A percentile compares a stretch with the other conserved stretches of the same genome.
Conservation (phyloP, 2,329 filamentous ascomycete species). For the Fusarium tuaranense region DNA sequence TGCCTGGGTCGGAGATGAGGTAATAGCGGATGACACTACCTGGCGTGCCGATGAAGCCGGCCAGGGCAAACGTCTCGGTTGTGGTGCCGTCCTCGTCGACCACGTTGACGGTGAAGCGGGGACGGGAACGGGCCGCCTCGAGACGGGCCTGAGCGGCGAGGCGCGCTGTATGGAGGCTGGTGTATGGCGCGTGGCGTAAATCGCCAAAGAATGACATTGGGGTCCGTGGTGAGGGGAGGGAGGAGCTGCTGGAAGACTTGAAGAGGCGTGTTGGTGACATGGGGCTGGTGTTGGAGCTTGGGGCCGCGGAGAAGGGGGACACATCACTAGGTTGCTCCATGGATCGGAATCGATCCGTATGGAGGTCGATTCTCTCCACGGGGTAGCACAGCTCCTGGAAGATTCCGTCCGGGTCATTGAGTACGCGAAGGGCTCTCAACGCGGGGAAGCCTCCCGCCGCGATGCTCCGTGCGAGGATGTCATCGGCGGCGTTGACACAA, state of each 20-base stretch:
- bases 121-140: constrained; percentile 65
- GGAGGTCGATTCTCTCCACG: constrained; percentile 63
- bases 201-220: constrained; percentile 24
- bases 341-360: constrained; percentile 59
- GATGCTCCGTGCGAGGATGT: constrained; percentile 74
- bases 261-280: constrained; percentile 44
- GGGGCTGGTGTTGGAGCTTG: constrained; percentile 37
- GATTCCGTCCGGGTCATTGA: constrained; percentile 75
- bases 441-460: constrained; percentile 70
- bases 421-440: constrained; percentile 70
- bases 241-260: constrained; percentile 52
- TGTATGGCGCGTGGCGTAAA: constrained; percentile 48
- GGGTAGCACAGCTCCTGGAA: constrained; percentile 78
- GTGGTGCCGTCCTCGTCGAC: constrained; percentile 63
- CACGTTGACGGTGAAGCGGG: constrained; percentile 70
- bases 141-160: constrained; percentile 75
- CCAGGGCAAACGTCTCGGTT: constrained; percentile 66
- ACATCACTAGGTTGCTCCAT: constrained; percentile 28
- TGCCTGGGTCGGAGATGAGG: constrained; percentile 68
- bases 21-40: constrained; percentile 71
- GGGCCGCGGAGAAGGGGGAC: constrained; percentile 35
- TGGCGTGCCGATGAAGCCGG: constrained; percentile 71
- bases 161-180: constrained; percentile 64
- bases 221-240: constrained; percentile 40
- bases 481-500: constrained; percentile 63